Percentiles rank a stretch among this genome's conserved stretches.
phyloP scores from a whole-genome alignment of 169 alveolate genomes.

The Blepharisma undulans region DNA sequence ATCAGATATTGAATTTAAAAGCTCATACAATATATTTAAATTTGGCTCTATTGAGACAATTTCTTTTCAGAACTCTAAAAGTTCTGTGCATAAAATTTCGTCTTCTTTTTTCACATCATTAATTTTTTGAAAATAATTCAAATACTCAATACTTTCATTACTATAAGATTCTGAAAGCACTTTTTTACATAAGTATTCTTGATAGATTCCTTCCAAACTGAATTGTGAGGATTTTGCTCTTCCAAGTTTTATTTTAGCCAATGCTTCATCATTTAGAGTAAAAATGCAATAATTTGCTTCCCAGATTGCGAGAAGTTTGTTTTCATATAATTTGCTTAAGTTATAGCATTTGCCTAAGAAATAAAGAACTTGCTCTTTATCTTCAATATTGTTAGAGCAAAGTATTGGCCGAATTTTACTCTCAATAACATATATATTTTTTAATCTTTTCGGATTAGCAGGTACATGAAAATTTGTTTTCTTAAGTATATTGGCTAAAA shows the following conservation, averaged over 20 bases:
- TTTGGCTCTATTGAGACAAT: not conserved
- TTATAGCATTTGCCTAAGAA: not conserved
- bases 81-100: not conserved
- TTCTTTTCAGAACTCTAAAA: not conserved
- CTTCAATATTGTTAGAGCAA: not conserved
- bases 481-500: not conserved
- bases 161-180: not conserved
- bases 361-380: not conserved
- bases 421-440: not conserved
- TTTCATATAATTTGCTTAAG: not conserved
- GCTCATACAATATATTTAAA: not conserved
- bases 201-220: not conserved
- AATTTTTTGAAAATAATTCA: not conserved
- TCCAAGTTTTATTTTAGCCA: not conserved
- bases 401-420: not conserved
- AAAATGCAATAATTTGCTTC: slow-evolving; percentile 13
- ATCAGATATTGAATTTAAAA: not conserved
- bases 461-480: not conserved
- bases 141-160: not conserved
- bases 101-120: not conserved
- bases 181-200: not conserved
- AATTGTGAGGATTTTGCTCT: not conserved
- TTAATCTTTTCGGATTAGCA: too few species aligned
- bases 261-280: not conserved
- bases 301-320: not conserved